Conservation (phyloP, 2,329 filamentous ascomycete species). For the Curvularia eragrostidis region DNA sequence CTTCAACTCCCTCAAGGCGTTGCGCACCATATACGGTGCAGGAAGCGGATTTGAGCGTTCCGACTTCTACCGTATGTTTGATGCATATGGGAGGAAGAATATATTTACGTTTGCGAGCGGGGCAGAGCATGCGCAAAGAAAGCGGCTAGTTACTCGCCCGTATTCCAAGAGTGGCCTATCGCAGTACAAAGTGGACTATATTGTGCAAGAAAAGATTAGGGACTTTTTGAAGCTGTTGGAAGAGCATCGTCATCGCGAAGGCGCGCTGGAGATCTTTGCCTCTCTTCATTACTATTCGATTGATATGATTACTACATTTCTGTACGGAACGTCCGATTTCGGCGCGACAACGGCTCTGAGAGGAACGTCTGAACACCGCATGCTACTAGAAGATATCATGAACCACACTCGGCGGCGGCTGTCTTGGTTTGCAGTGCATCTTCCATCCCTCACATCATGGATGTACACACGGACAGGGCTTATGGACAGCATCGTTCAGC, state of each 20-base stretch:
- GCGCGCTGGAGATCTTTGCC: conserved; percentile 54
- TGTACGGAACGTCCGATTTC: conserved; percentile 53
- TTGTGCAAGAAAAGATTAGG: conserved; percentile 31
- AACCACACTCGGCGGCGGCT: conserved; percentile 55
- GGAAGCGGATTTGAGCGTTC: conserved; percentile 60
- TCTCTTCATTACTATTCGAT: conserved; percentile 62
- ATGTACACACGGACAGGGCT: conserved; percentile 54
- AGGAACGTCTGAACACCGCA: conserved; percentile 49
- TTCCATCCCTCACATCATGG: conserved; percentile 57
- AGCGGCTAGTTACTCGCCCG: conserved; percentile 60
- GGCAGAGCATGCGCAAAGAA: conserved; percentile 57
- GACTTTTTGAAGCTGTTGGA: conserved; percentile 54
- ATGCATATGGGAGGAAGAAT: conserved; percentile 60
- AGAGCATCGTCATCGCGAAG: conserved; percentile 28
- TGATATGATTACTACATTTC: conserved; percentile 60
- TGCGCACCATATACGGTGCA: conserved; percentile 63
- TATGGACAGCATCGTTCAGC: conserved; percentile 47
- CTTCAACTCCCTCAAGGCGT: conserved; percentile 52
- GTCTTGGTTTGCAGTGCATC: conserved; percentile 60
- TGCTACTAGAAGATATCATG: conserved; percentile 57
- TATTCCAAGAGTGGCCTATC: conserved; percentile 59
- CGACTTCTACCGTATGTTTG: conserved; percentile 63
- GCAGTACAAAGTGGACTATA: conserved; percentile 42
- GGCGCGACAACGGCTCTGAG: conserved; percentile 55
- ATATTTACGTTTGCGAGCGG: conserved; percentile 59